These are phyloP conservation scores for Tetraselmis striata DNA, from an alignment of 139 green algal genomes.

Conservation along the genomic window DNA sequence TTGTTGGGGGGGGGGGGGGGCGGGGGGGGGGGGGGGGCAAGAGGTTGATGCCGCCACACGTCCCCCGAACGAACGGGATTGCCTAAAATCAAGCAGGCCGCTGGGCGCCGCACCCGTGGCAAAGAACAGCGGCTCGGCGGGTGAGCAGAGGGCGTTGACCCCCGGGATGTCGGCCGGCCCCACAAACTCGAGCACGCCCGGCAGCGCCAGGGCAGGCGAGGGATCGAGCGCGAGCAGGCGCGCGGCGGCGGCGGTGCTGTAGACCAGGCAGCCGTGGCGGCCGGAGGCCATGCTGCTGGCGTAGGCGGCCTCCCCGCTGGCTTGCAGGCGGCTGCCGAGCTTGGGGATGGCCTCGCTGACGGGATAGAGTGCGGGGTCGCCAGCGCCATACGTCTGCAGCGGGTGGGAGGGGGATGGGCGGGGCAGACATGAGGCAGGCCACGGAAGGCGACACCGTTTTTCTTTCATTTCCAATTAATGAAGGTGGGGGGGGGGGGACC, in stretches of 20 bases:
- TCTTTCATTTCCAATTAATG: too few relatives aligned
- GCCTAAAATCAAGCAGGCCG: too few relatives aligned
- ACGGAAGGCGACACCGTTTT: too few relatives aligned
- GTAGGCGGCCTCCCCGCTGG: background rate
- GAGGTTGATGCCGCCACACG: too few relatives aligned
- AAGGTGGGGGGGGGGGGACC: too few relatives aligned
- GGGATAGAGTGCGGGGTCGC: background rate
- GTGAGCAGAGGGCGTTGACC: background rate
- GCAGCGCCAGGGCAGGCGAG: background rate
- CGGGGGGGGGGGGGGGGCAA: too few relatives aligned
- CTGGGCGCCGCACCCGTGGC: background rate
- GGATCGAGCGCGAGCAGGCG: background rate
- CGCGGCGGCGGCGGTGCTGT: background rate
- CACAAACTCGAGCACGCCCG: constrained; percentile 38
- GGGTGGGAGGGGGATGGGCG: too few relatives aligned
- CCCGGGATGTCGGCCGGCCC: constrained; percentile 19
- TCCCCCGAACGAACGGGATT: too few relatives aligned
- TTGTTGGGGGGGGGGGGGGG: too few relatives aligned
- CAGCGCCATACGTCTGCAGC: background rate
- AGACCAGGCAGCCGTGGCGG: background rate
- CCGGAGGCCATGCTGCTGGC: background rate
- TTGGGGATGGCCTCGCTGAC: background rate
- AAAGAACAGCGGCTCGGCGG: background rate
- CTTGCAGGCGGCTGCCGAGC: background rate
- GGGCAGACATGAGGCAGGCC: too few relatives aligned